Evolutionary conservation across 768 basidiomycete genomes (phyloP), one percentile per base, ranked within the genome.

Genomic region (Amanita muscaria): DNA sequence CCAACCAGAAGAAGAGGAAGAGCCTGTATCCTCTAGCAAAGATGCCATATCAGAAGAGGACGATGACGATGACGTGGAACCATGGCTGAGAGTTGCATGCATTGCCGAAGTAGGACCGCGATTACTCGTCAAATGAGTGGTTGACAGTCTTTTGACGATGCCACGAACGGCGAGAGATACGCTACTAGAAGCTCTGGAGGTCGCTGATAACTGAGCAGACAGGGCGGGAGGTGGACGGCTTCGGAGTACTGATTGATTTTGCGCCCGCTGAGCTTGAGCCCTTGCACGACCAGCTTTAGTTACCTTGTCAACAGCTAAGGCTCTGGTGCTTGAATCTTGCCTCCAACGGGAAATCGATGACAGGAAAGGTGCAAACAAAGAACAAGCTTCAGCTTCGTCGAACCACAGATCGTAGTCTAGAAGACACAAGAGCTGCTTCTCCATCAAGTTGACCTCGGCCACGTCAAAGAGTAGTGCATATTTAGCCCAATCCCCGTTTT

Each of bases 391-490:
- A 21, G 67, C 64, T 65, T 99, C 94, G 53, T 79, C 74, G 60
- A 97, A 89, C 38, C 88, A 80, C 46, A 99, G 79, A 62, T 97
- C 83, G 60, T 87, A 93, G 66, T 94, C 88, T 54, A 99, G 80
- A 47, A 98, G 71, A 62, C 76, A 84, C 43, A 99, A 79, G 22
- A 99, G 77, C 65, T 99, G 91, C 66, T 82, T 87, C 68, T 99
- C 94, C 94, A 98, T 98, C 49, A 93, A 73, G 64, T 93, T 96
- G 62, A 97, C 80, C 67, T 89, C 87, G 9, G 68, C 63, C 40
- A 79, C 65, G 58, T 86, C 80, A 67, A 89, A 93, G 51, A 87
- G 56, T 33, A 69, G 67, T 14, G 81, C 83, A 60, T 91, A 88
- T 38, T 66, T 65, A 45, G 83, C 77, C 94, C 94, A 99, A 69